Percentiles rank a stretch among this genome's conserved stretches.
Conservation (phyloP, 495 filamentous ascomycete species). For the Gamarada debralockiae region DNA sequence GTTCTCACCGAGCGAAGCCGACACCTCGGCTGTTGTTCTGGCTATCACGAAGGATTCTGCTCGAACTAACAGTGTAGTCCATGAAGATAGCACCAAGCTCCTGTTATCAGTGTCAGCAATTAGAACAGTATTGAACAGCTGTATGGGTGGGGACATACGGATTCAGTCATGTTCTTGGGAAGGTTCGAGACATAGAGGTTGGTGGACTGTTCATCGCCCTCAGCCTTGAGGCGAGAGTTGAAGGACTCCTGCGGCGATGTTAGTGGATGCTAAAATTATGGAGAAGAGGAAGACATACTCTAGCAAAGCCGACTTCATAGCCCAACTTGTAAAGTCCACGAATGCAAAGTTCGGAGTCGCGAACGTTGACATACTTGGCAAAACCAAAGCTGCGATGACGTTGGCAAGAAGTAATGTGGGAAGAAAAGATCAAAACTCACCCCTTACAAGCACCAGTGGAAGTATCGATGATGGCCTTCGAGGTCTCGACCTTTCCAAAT, state of each 20-base stretch:
- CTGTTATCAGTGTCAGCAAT: constrained; percentile 28
- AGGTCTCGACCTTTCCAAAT: constrained; percentile 88
- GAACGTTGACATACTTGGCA: constrained; percentile 83
- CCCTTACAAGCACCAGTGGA: constrained; percentile 92
- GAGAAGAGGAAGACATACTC: constrained; percentile 46
- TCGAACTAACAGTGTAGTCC: constrained; percentile 79
- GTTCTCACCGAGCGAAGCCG: constrained; percentile 85
- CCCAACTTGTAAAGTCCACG: constrained; percentile 90
- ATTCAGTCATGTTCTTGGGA: constrained; percentile 83
- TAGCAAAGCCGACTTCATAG: constrained; percentile 95
- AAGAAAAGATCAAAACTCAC: constrained; percentile 41
- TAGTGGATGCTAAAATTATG: constrained; percentile 14
- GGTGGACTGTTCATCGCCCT: constrained; percentile 80
- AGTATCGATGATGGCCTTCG: constrained; percentile 95
- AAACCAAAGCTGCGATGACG: constrained; percentile 74
- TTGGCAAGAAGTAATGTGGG: constrained; percentile 1
- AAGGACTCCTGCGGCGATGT: constrained; percentile 74
- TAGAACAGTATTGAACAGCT: not conserved
- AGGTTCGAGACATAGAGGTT: constrained; percentile 98
- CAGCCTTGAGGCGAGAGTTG: constrained; percentile 90
- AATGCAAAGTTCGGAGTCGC: constrained; percentile 91
- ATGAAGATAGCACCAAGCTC: constrained; percentile 75
- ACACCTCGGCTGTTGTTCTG: constrained; percentile 93
- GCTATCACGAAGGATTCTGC: constrained; percentile 87
- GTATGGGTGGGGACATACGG: constrained; percentile 46